Percentiles rank a stretch among this genome's conserved stretches.
These are phyloP conservation scores for Aphanoascus verrucosus DNA, from an alignment of 2,329 filamentous ascomycete species.

Conservation along the genomic window DNA sequence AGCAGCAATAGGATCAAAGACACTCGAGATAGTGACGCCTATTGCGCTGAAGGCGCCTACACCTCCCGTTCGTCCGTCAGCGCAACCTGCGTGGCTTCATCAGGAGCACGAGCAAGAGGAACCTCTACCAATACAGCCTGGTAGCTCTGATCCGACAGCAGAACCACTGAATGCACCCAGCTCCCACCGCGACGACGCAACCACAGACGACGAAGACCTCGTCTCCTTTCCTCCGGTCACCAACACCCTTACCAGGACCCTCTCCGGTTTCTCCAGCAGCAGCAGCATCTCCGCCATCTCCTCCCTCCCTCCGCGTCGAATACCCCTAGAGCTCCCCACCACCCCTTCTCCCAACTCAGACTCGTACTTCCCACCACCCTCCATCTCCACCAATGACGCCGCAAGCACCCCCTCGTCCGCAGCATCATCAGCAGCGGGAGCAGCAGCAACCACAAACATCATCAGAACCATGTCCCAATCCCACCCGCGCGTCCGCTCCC, in stretches of 20 bases:
- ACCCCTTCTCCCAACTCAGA: constrained; percentile 48
- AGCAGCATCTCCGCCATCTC: constrained; percentile 17
- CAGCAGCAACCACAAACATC: constrained; percentile 10
- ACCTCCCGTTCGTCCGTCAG: constrained; percentile 10
- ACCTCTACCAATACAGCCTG: not conserved
- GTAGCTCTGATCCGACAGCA: not conserved
- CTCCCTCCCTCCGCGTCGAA: constrained; percentile 16
- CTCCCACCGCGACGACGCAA: constrained; percentile 54
- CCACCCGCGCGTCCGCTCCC: constrained; percentile 26
- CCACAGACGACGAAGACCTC: constrained; percentile 74
- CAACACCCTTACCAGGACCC: constrained; percentile 4
- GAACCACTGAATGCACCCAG: constrained; percentile 36
- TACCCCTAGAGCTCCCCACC: constrained; percentile 24
- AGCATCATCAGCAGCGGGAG: constrained; percentile 27
- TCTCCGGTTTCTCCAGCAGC: constrained; percentile 29
- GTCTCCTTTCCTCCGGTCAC: constrained; percentile 48
- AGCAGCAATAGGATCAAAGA: not conserved
- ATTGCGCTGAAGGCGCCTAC: constrained; percentile 4
- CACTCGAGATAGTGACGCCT: not conserved
- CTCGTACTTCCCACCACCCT: constrained; percentile 45
- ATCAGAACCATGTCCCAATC: constrained; percentile 15
- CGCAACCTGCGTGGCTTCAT: constrained; percentile 14
- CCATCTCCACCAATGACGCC: not conserved
- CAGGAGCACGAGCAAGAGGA: constrained; percentile 19
- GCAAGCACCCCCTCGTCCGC: constrained; percentile 18